These are phyloP conservation scores for Pythium volutum DNA, from an alignment of 352 stramenopile species.

Conservation along the genomic window DNA sequence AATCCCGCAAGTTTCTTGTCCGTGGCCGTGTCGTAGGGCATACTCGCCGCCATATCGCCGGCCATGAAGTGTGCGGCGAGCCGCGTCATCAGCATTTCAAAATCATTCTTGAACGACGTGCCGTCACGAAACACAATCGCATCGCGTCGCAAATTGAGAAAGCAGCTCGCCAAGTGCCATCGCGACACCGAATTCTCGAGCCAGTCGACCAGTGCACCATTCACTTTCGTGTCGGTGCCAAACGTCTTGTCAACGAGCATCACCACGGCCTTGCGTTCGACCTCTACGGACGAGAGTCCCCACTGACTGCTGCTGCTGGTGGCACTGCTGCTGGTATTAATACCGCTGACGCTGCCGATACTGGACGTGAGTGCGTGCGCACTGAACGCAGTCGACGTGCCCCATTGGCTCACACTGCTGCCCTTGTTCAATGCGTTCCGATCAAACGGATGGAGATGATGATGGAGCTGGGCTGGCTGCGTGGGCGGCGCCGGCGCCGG, in stretches of 20 bases:
- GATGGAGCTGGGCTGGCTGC: background rate
- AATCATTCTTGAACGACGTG: conserved; percentile 4
- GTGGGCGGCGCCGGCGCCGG: background rate
- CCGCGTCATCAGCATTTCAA: background rate
- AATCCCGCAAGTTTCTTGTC: conserved; percentile 4
- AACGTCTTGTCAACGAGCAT: conserved; percentile 12
- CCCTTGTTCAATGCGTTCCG: background rate
- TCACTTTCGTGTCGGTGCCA: conserved; percentile 3
- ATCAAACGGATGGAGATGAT: background rate
- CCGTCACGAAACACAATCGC: background rate
- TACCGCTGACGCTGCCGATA: background rate
- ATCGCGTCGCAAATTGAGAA: conserved; percentile 6
- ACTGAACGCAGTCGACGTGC: background rate
- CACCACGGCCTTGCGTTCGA: conserved; percentile 5
- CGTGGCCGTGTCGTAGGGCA: background rate
- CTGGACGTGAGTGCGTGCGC: background rate
- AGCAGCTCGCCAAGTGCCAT: conserved; percentile 6
- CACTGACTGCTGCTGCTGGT: conserved; percentile 1
- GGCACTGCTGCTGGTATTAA: background rate
- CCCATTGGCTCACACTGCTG: background rate
- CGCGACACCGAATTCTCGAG: conserved; percentile 1
- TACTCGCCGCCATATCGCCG: background rate
- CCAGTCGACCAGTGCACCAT: conserved; percentile 8
- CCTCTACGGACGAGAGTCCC: background rate
- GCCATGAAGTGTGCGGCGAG: conserved; percentile 8